These are phyloP conservation scores for Salix koriyanagi DNA, from an alignment of 345 rosid species.

Conservation along the genomic window DNA sequence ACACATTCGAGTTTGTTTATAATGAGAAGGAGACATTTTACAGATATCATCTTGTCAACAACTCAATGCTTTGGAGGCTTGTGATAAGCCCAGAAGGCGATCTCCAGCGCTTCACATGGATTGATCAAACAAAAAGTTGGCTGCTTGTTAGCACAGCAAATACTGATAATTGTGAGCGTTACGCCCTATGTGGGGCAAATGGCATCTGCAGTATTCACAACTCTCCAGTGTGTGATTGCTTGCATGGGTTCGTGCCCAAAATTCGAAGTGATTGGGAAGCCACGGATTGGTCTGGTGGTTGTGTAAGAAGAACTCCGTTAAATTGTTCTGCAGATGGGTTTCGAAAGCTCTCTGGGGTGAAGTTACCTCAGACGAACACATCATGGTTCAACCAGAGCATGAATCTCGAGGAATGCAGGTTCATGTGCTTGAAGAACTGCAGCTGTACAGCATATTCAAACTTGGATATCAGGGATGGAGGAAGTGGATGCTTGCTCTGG, in stretches of 20 bases:
- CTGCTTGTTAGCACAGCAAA: no score
- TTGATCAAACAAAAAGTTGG: no score
- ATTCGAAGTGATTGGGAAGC: background rate
- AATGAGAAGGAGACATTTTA: no score
- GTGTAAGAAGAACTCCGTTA: conserved; percentile 3
- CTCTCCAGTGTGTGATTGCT: no score
- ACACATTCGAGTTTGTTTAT: background rate
- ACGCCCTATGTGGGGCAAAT: no score
- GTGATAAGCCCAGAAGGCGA: no score
- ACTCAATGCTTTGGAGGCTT: no score
- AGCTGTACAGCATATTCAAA: background rate
- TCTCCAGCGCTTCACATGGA: no score
- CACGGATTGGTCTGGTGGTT: background rate
- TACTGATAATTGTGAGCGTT: no score
- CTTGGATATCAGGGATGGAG: background rate
- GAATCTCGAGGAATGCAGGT: background rate
- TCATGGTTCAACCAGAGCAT: background rate
- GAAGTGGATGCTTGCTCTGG: conserved; percentile 9
- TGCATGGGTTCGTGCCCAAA: conserved; percentile 9
- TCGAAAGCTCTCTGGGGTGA: background rate
- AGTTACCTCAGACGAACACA: background rate
- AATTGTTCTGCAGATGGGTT: background rate
- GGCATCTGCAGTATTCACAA: no score
- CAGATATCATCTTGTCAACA: no score
- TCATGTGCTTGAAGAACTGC: background rate